Evolutionary conservation across 331 rosid species (phyloP).

Genomic region (Rosa hybrid): DNA sequence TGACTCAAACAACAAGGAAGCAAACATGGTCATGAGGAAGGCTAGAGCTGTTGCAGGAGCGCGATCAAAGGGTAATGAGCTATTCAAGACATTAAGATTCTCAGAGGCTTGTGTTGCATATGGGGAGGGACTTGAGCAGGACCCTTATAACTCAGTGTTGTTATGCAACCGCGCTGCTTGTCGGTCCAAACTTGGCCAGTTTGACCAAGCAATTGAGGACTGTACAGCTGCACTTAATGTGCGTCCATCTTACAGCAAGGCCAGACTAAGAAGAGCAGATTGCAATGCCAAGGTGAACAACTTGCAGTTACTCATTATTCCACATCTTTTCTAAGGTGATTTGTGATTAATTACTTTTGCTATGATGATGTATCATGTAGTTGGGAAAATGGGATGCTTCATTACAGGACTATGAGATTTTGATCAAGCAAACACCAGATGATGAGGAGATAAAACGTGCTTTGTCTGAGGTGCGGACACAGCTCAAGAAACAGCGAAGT

Average conservation of each 20-base stretch:
- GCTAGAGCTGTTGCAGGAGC: conserved; percentile 49
- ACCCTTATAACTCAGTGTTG: conserved; percentile 66
- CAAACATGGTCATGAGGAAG: conserved; percentile 41
- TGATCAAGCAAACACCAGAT: conserved; percentile 48
- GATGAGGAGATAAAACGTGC: conserved; percentile 49
- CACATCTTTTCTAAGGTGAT: background rate
- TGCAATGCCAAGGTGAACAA: conserved; percentile 64
- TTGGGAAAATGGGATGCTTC: conserved; percentile 73
- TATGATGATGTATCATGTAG: conserved; percentile 35
- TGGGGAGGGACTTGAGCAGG: conserved; percentile 69
- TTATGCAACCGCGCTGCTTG: conserved; percentile 82
- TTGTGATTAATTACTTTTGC: background rate
- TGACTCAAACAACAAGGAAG: conserved; percentile 61
- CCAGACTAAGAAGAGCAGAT: conserved; percentile 83
- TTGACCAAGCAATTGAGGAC: conserved; percentile 62
- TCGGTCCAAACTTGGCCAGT: conserved; percentile 58
- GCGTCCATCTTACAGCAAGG: conserved; percentile 67
- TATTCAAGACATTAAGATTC: conserved; percentile 57
- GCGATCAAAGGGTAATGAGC: conserved; percentile 64
- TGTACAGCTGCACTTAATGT: conserved; percentile 60
- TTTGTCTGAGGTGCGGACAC: conserved; percentile 46
- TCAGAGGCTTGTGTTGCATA: conserved; percentile 72
- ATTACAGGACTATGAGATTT: conserved; percentile 59
- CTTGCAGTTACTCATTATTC: background rate
- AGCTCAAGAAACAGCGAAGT: conserved; percentile 33